These are phyloP conservation scores for Podospora sp. DNA, from an alignment of 495 filamentous ascomycete species.

Conservation along the genomic window DNA sequence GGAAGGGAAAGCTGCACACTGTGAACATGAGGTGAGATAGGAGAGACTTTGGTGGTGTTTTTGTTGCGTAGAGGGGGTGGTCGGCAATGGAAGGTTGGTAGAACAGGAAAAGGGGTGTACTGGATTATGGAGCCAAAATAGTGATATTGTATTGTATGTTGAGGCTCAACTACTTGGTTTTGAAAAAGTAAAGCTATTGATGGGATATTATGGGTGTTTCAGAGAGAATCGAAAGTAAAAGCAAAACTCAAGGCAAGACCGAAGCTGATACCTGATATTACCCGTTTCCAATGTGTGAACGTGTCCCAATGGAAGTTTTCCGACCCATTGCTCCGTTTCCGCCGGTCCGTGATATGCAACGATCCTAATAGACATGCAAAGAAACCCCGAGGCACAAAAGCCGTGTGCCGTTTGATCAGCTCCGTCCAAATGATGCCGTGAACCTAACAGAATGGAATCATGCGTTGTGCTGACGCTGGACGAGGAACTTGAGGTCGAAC, in stretches of 20 bases:
- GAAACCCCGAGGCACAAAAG: neutral
- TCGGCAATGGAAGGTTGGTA: too few species aligned
- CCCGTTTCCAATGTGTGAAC: neutral
- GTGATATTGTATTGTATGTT: too few species aligned
- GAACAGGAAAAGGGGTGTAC: too few species aligned
- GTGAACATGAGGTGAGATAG: neutral
- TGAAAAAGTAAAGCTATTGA: neutral
- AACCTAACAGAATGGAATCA: neutral
- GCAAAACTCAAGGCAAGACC: neutral
- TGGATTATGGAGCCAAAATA: too few species aligned
- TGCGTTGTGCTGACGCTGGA: neutral
- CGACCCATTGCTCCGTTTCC: neutral
- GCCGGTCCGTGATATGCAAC: neutral
- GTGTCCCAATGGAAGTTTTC: neutral
- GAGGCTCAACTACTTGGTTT: neutral
- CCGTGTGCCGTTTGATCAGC: neutral
- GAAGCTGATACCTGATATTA: neutral
- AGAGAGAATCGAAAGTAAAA: too few species aligned
- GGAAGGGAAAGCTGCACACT: neutral
- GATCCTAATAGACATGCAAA: neutral
- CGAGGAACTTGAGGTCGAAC: too few species aligned
- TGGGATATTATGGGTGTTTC: neutral
- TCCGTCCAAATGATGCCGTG: neutral
- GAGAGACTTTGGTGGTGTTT: neutral
- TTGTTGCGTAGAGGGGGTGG: too few species aligned